Evolutionary conservation across 2,329 filamentous ascomycete species (phyloP).

Genomic region (Xylariaceae sp.): DNA sequence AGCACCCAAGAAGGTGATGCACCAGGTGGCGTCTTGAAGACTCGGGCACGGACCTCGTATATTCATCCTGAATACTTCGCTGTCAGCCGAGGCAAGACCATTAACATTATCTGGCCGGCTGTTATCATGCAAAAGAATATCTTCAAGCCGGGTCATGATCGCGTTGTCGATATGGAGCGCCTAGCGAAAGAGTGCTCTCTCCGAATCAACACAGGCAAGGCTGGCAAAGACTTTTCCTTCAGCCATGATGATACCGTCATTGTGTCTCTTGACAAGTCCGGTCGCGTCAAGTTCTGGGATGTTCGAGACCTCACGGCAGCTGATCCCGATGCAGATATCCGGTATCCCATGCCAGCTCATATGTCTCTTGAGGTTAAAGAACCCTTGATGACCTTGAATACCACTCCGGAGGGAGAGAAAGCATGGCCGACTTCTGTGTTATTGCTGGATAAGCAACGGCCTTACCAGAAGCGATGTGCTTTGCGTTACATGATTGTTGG

Average conservation of each 20-base stretch:
- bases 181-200: constrained; percentile 82
- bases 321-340: constrained; percentile 48
- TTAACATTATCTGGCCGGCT: constrained; percentile 77
- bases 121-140: constrained; percentile 60
- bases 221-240: constrained; percentile 96
- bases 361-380: constrained; percentile 73
- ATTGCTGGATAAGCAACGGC: constrained; percentile 92
- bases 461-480: constrained; percentile 84
- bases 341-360: constrained; percentile 50
- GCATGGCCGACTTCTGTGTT: constrained; percentile 95
- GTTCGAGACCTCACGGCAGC: constrained; percentile 69
- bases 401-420: constrained; percentile 84
- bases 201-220: constrained; percentile 95
- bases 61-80: constrained; percentile 91
- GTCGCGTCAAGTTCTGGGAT: constrained; percentile 97
- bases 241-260: constrained; percentile 94
- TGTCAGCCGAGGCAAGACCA: constrained; percentile 91
- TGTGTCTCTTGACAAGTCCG: constrained; percentile 94
- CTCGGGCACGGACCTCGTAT: constrained; percentile 83
- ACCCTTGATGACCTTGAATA: constrained; percentile 80
- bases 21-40: constrained; percentile 90
- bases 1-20: constrained; percentile 83
- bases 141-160: constrained; percentile 61
- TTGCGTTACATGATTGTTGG: constrained; percentile 94
- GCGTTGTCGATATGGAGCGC: constrained; percentile 78